A percentile compares a stretch with the other conserved stretches of the same genome.
Evolutionary conservation across 2,329 filamentous ascomycete genomes (phyloP).

Genomic region (Akanthomyces uredinophilus): DNA sequence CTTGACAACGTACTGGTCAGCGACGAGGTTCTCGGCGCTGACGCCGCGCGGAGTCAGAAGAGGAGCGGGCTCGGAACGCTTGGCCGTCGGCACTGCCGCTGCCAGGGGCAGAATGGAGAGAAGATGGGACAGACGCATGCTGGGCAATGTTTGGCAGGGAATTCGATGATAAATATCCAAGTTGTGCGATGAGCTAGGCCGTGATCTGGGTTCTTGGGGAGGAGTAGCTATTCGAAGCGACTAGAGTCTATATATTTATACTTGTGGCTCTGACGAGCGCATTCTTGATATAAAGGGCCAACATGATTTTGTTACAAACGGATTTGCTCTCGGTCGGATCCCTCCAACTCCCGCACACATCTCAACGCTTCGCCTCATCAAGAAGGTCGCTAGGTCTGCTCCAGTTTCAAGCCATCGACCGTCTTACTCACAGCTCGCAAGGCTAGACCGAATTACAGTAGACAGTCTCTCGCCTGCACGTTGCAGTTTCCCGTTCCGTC

Average conservation of each 20-base stretch:
- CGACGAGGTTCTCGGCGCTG: constrained; percentile 14
- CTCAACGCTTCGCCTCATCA: neutral
- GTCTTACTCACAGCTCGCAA: neutral
- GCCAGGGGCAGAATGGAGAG: constrained; percentile 7
- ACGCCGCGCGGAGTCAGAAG: constrained; percentile 14
- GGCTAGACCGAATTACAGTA: neutral
- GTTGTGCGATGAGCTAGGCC: neutral
- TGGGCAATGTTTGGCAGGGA: neutral
- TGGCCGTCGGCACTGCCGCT: constrained; percentile 3
- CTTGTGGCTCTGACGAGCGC: too few species aligned
- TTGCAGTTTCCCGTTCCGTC: neutral
- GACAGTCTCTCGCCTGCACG: neutral
- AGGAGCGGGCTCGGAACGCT: constrained; percentile 17
- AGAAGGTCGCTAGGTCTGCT: neutral
- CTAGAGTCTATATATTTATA: neutral
- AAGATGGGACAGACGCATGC: neutral
- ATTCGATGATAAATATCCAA: neutral
- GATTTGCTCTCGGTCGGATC: neutral
- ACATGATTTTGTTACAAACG: neutral
- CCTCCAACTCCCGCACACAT: neutral
- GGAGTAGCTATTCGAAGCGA: neutral
- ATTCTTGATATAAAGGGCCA: neutral
- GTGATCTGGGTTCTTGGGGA: neutral
- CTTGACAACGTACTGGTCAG: constrained; percentile 22
- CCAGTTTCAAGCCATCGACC: neutral